Percentiles rank a stretch among this genome's conserved stretches.
These are phyloP conservation scores for Polygonum maritimum DNA, from an alignment of 148 eudicot genomes.

Conservation along the genomic window DNA sequence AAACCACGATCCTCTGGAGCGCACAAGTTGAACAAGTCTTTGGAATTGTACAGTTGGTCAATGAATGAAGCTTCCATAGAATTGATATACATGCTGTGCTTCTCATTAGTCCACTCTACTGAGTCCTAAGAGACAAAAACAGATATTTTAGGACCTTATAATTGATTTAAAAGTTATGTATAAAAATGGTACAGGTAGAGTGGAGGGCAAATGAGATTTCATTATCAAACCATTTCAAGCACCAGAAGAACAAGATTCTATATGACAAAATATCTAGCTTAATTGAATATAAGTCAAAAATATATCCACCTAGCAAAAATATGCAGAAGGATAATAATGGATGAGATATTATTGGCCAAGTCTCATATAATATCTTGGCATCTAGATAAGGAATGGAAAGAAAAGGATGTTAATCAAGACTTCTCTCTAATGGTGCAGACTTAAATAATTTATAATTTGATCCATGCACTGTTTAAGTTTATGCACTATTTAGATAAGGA, in stretches of 20 bases:
- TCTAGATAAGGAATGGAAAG: not conserved
- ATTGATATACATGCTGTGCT: slow-evolving; percentile 68
- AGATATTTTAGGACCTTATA: not conserved
- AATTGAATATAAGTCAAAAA: not conserved
- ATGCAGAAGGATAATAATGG: not conserved
- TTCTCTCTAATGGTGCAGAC: too few species aligned
- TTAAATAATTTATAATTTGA: too few species aligned
- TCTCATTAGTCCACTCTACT: slow-evolving; percentile 74
- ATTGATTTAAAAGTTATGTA: not conserved
- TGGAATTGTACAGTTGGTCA: slow-evolving; percentile 49
- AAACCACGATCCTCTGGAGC: slow-evolving; percentile 22
- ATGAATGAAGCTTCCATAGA: slow-evolving; percentile 90
- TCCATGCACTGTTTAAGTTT: too few species aligned
- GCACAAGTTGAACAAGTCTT: slow-evolving; percentile 31
- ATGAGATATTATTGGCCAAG: not conserved
- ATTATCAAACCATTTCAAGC: not conserved
- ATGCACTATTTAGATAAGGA: too few species aligned
- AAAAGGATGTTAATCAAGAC: not conserved
- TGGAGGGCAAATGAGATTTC: not conserved
- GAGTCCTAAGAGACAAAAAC: not conserved
- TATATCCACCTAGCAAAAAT: not conserved
- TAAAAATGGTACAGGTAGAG: not conserved
- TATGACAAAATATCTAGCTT: slow-evolving; percentile 1
- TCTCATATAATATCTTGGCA: not conserved
- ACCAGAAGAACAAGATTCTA: not conserved